phyloP scores from a whole-genome alignment of 345 rosid species.

The Tarenaya hassleriana region DNA sequence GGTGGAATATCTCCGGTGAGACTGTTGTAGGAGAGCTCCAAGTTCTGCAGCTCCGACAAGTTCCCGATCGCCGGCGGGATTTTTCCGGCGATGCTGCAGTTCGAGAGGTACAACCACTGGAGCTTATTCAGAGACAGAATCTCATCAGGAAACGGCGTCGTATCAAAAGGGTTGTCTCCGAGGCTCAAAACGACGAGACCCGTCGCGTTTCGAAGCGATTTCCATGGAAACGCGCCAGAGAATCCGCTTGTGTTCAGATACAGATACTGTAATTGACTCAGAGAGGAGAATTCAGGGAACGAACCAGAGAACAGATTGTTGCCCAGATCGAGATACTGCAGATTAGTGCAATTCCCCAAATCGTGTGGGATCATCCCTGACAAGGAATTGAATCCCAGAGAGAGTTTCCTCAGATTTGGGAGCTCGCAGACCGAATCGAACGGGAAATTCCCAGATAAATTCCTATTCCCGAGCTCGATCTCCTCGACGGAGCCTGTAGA shows the following conservation, averaged over 20 bases:
- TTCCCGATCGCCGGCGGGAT: slow-evolving; percentile 59
- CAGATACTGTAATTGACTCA: slow-evolving; percentile 43
- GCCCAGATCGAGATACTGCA: slow-evolving; percentile 66
- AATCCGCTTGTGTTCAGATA: slow-evolving; percentile 56
- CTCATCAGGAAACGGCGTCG: slow-evolving; percentile 40
- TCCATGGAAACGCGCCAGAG: slow-evolving; percentile 66
- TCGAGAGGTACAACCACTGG: slow-evolving; percentile 55
- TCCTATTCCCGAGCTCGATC: slow-evolving; percentile 53
- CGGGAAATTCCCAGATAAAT: slow-evolving; percentile 42
- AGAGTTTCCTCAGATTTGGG: slow-evolving; percentile 46
- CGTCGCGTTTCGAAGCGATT: slow-evolving; percentile 45
- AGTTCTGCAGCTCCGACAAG: slow-evolving; percentile 43
- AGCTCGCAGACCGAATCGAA: slow-evolving; percentile 55
- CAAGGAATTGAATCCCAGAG: slow-evolving; percentile 58
- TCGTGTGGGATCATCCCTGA: slow-evolving; percentile 34
- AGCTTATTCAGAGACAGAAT: slow-evolving; percentile 43
- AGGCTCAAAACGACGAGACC: slow-evolving; percentile 46
- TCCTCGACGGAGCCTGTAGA: slow-evolving; percentile 38
- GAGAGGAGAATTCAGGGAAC: slow-evolving; percentile 53
- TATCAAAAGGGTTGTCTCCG: slow-evolving; percentile 58
- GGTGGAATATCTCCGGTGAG: slow-evolving; percentile 55
- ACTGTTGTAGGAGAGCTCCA: slow-evolving; percentile 49
- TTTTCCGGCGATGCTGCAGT: slow-evolving; percentile 50
- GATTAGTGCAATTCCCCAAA: slow-evolving; percentile 43
- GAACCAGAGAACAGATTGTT: slow-evolving; percentile 57